Conservation (phyloP, 371 early-diverging fungal species). For the Mortierella polycephala region DNA sequence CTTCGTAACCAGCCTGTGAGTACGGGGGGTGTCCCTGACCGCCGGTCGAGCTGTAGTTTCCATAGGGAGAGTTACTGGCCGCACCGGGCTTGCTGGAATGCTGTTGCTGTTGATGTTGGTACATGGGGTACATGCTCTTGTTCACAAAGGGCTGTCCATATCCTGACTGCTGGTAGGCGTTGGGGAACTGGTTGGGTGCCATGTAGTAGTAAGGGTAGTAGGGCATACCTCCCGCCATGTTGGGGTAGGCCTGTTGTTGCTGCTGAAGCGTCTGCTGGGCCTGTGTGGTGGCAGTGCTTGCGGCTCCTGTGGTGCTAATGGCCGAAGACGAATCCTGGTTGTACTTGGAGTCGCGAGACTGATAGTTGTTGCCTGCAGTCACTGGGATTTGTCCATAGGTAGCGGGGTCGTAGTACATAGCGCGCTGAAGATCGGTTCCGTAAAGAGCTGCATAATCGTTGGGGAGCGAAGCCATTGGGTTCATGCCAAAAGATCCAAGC, state of each 20-base stretch:
- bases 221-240: slow-evolving; percentile 55
- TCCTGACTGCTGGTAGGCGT: slow-evolving; percentile 72
- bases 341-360: slow-evolving; percentile 47
- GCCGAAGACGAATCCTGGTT: slow-evolving; percentile 32
- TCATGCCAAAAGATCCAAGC: slow-evolving; percentile 76
- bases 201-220: slow-evolving; percentile 88
- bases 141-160: slow-evolving; percentile 89
- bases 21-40: slow-evolving; percentile 51
- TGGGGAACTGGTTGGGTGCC: slow-evolving; percentile 77
- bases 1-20: slow-evolving; percentile 46
- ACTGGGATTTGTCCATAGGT: slow-evolving; percentile 31
- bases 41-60: slow-evolving; percentile 42
- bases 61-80: slow-evolving; percentile 41
- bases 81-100: slow-evolving; percentile 48
- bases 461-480: slow-evolving; percentile 73
- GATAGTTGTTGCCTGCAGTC: slow-evolving; percentile 34
- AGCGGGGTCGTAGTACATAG: slow-evolving; percentile 47
- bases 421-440: slow-evolving; percentile 62
- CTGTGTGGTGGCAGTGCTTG: slow-evolving; percentile 48
- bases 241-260: slow-evolving; percentile 57
- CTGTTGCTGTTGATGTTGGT: slow-evolving; percentile 56
- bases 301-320: slow-evolving; percentile 43
- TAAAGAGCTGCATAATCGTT: slow-evolving; percentile 65
- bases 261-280: slow-evolving; percentile 53
- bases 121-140: slow-evolving; percentile 88